Evolutionary conservation across 345 rosid genomes (phyloP), one percentile per base, ranked within the genome.

Genomic region (Sapria himalayana): DNA sequence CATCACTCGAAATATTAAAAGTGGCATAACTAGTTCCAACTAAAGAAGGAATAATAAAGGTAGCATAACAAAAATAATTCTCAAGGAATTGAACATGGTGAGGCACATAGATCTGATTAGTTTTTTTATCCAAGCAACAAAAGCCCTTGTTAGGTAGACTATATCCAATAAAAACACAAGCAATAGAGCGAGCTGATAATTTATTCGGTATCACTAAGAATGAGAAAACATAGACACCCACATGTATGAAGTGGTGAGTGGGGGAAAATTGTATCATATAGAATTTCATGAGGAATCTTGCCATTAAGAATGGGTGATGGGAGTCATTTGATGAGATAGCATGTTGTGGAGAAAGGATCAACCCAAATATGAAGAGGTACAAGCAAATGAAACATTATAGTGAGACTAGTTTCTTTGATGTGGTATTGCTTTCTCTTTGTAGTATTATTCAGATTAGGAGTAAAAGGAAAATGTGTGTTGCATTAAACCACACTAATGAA

Each of bases 351-450:
- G 13, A n/a, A n/a, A n/a, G 41, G 22, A 0, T 57, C 29, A 12
- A 33, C 42, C 56, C 33, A 57, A 7, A 31, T 15, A 3, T 4
- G 7, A 0, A 27, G 3, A 3, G 45, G 46, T 1, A 58, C 0
- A 15, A 48, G 8, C 2, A 54, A 20, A 5, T 51, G 39, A 29
- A 41, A 22, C 3, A 29, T 1, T 1, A 46, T 11, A 17, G 45
- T 42, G 9, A 33, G 10, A 1, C 25, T 10, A 1, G 0, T 20
- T 9, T 52, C 1, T 0, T 22, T 1, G 2, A 52, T 15, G 2
- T 56, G 45, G 6, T 20, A 0, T 3, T 58, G 35, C 9, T 36
- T 58, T 2, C 8, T 1, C 5, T 58, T 41, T 0, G 21, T 33
- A 13, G 43, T 15, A 0, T 19, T 46, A 29, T 52, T 52, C 20